Percentiles rank a stretch among this genome's conserved stretches.
These are phyloP conservation scores for Mycena epipterygia DNA, from an alignment of 768 basidiomycete species.

Conservation along the genomic window DNA sequence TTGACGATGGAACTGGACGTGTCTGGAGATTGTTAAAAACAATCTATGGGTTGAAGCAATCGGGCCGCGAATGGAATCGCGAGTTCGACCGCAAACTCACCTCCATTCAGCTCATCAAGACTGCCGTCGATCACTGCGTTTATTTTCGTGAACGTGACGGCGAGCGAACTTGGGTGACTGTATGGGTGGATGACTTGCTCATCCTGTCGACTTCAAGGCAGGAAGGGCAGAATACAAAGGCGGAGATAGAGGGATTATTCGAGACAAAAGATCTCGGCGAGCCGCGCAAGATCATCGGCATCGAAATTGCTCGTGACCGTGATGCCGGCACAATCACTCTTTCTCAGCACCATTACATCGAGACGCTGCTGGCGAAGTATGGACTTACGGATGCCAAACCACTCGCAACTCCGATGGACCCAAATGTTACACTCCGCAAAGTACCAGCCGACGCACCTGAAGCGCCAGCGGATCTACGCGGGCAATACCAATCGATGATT, in stretches of 20 bases:
- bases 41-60: conserved; percentile 27
- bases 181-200: conserved; percentile 48
- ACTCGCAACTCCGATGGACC: conserved; percentile 21
- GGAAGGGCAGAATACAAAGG: background rate
- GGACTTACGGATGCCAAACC: conserved; percentile 19
- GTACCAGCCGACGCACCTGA: background rate
- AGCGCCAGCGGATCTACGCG: conserved; percentile 3
- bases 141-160: conserved; percentile 29
- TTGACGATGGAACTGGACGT: conserved; percentile 20
- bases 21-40: conserved; percentile 20
- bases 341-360: conserved; percentile 19
- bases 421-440: conserved; percentile 16
- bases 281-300: conserved; percentile 42
- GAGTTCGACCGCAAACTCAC: conserved; percentile 40
- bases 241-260: conserved; percentile 27
- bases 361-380: conserved; percentile 11
- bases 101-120: conserved; percentile 34
- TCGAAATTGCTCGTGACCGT: conserved; percentile 39
- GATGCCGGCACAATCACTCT: conserved; percentile 13
- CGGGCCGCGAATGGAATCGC: conserved; percentile 45
- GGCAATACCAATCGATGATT: conserved; percentile 16
- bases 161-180: conserved; percentile 35
- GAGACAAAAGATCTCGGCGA: conserved; percentile 41
- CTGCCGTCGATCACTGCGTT: conserved; percentile 39
- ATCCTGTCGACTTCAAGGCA: conserved; percentile 17